Evolutionary conservation across 2,329 filamentous ascomycete species (phyloP), one percentile per base, ranked within the genome.

Genomic region (Xylariaceae sp.): DNA sequence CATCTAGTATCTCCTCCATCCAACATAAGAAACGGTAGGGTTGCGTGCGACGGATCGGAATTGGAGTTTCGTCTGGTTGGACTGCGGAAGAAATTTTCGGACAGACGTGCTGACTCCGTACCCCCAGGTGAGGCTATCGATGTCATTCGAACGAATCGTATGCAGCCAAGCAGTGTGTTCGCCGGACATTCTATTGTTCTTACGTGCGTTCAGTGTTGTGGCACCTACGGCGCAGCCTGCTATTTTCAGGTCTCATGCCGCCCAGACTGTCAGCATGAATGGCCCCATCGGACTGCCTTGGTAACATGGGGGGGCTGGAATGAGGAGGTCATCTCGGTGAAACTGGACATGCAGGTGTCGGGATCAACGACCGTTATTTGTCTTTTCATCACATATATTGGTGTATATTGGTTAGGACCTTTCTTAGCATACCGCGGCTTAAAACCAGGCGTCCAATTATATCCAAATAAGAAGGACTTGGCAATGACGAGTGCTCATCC

Each of bases 271-370:
- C 11, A 2, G 34, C 6, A 31, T 36, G 33, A 36, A 36, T n/a
- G 10, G 33, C 14, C 40, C 18, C 40, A 42, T 19, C 40, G 40
- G 31, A 17, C 22, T 36, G 51, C 40, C 13, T 31, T 12, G 11
- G 4, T 31, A 3, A 22, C 16, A 17, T 3, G 16, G 13, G 5
- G 36, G 13, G 31, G 16, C 22, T 36, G 39, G 17, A n/a, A 38
- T 13, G 34, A 42, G 47, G n/a, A 31, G 22, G 22, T n/a, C 39
- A 12, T 28, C 19, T 45, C 18, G 16, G 55, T 51, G 50, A 12
- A 40, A 50, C 49, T 48, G 42, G 50, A 48, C 18, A 47, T 52
- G 55, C 47, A 48, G 52, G 50, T 56, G 47, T 59, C 52, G 48
- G 50, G 40, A 33, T 42, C 34, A 47, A 14, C 31, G 48, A 39